These are phyloP conservation scores for Fusarium burgessii DNA, from an alignment of 2,329 filamentous ascomycete species.

Conservation along the genomic window DNA sequence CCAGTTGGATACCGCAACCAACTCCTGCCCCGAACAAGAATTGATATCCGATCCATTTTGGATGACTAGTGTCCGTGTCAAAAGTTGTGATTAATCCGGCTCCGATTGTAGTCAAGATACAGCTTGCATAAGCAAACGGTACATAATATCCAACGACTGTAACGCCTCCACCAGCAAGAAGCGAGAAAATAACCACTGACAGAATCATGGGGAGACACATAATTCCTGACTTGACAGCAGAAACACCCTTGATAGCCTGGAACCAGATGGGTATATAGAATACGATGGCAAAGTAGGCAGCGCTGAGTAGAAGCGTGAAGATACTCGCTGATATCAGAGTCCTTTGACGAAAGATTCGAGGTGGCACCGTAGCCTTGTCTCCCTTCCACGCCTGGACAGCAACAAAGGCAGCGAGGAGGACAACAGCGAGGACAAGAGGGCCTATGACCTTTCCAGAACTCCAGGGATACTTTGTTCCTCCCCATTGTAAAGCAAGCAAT, in stretches of 20 bases:
- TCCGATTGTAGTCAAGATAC: conserved; percentile 48
- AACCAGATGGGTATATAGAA: conserved; percentile 60
- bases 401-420: background rate
- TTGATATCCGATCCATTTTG: conserved; percentile 64
- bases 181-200: conserved; percentile 53
- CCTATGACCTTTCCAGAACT: background rate
- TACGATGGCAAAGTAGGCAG: background rate
- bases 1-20: conserved; percentile 58
- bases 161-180: conserved; percentile 30
- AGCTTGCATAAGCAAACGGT: background rate
- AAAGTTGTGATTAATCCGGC: conserved; percentile 56
- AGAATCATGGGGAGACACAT: conserved; percentile 58
- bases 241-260: conserved; percentile 53
- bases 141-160: background rate
- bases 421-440: background rate
- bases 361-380: background rate
- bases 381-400: background rate
- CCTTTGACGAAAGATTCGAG: background rate
- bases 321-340: background rate
- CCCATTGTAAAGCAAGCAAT: background rate
- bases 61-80: conserved; percentile 50
- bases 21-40: conserved; percentile 59
- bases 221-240: conserved; percentile 54
- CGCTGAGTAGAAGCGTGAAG: background rate
- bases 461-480: background rate